A percentile compares a stretch with the other conserved stretches of the same genome.
Conservation (phyloP, 2,329 filamentous ascomycete species). For the Neonectria faginata region DNA sequence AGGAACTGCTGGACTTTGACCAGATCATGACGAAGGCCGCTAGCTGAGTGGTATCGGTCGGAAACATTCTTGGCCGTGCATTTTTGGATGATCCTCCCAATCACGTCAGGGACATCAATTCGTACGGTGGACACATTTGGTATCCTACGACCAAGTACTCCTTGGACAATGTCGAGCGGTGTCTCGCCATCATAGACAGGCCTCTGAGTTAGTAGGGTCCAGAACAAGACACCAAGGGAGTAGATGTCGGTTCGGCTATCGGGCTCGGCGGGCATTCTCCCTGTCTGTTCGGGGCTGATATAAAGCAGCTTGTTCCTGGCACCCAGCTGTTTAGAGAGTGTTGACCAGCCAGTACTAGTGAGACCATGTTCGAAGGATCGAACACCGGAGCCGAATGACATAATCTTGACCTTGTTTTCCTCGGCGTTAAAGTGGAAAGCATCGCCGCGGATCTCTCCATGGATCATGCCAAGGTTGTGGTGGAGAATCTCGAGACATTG, state of each 20-base stretch:
- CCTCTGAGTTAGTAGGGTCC: slow-evolving; percentile 83
- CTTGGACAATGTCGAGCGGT: slow-evolving; percentile 91
- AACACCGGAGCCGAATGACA: slow-evolving; percentile 87
- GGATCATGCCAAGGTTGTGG: slow-evolving; percentile 85
- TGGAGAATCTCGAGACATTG: slow-evolving; percentile 92
- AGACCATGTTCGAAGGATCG: slow-evolving; percentile 92
- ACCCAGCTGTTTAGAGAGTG: slow-evolving; percentile 83
- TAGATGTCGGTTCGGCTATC: slow-evolving; percentile 95
- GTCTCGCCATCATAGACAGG: slow-evolving; percentile 83
- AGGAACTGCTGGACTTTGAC: slow-evolving; percentile 79
- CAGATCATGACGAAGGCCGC: slow-evolving; percentile 86
- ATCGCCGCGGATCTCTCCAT: slow-evolving; percentile 91
- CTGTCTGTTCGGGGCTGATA: slow-evolving; percentile 95
- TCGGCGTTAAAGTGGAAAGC: slow-evolving; percentile 87
- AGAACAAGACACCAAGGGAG: slow-evolving; percentile 89
- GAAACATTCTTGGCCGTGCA: slow-evolving; percentile 91
- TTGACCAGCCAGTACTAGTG: slow-evolving; percentile 86
- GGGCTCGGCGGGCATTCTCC: slow-evolving; percentile 90
- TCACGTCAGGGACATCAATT: slow-evolving; percentile 84
- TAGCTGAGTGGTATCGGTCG: slow-evolving; percentile 90
- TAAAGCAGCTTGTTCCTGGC: slow-evolving; percentile 91
- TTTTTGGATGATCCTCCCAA: slow-evolving; percentile 87
- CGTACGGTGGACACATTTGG: slow-evolving; percentile 81
- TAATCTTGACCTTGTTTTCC: slow-evolving; percentile 78
- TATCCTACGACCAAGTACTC: slow-evolving; percentile 83